These are phyloP conservation scores for Sanghuangporus weigelae DNA, from an alignment of 1,284 basidiomycete genomes.

Conservation along the genomic window DNA sequence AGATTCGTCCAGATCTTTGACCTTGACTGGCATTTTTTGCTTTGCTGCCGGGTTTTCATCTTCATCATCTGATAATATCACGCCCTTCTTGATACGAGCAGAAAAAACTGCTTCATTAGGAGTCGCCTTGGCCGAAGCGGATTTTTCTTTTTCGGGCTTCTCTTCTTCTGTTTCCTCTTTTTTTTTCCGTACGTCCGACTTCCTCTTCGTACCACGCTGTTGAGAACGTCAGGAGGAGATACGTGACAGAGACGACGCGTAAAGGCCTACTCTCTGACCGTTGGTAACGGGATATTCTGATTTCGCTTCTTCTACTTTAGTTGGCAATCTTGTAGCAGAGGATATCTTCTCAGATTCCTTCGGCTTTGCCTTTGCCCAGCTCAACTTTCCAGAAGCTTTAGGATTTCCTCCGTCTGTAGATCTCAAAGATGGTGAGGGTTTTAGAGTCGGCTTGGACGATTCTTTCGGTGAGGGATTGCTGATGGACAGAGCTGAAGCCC, in stretches of 20 bases:
- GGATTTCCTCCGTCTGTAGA: constrained; percentile 26
- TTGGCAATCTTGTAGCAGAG: not conserved
- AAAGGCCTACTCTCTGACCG: not conserved
- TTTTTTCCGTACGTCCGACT: constrained; percentile 10
- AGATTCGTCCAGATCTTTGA: constrained; percentile 26
- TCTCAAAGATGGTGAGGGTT: constrained; percentile 13
- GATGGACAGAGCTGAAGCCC: constrained; percentile 21
- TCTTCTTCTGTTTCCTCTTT: constrained; percentile 8
- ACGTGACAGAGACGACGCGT: not conserved
- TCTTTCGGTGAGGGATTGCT: constrained; percentile 20
- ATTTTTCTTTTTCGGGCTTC: not conserved
- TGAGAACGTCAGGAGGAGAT: not conserved
- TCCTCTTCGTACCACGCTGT: constrained; percentile 19
- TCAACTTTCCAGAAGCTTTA: constrained; percentile 50
- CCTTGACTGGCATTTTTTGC: constrained; percentile 22
- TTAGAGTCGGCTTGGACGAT: constrained; percentile 18
- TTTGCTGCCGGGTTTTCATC: constrained; percentile 27
- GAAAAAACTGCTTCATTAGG: constrained; percentile 21
- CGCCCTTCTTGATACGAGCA: constrained; percentile 37
- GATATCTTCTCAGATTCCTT: constrained; percentile 30
- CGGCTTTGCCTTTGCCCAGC: constrained; percentile 59
- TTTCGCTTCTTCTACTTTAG: constrained; percentile 19
- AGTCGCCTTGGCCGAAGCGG: constrained; percentile 8
- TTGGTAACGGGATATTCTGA: not conserved
- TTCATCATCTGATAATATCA: constrained; percentile 57